A percentile compares a stretch with the other conserved stretches of the same genome.
Conservation (phyloP, 805 yeast species). For the Ogataea thermomethanolica region DNA sequence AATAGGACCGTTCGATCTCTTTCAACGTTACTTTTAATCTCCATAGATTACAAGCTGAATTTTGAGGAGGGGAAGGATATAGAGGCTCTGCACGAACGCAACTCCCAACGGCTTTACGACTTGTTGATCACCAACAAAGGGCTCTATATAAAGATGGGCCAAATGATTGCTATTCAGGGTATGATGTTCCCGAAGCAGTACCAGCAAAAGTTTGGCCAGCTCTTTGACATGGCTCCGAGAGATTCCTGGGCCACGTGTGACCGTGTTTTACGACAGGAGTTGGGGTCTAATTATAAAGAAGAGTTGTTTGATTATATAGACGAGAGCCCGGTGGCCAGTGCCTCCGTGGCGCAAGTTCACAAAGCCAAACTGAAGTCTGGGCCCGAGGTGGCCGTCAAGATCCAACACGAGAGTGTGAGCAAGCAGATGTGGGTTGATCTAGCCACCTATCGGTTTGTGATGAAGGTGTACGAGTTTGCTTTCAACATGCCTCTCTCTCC, state of each 20-base stretch:
- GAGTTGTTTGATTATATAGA: constrained; percentile 44
- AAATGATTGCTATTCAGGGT: constrained; percentile 75
- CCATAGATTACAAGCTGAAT: constrained; percentile 56
- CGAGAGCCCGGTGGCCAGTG: constrained; percentile 65
- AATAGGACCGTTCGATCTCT: constrained; percentile 52
- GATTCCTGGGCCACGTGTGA: constrained; percentile 51
- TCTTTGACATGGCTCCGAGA: constrained; percentile 68
- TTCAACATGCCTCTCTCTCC: constrained; percentile 64
- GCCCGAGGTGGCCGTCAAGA: constrained; percentile 57
- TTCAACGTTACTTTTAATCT: constrained; percentile 45
- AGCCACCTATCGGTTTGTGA: constrained; percentile 49
- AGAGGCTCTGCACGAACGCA: constrained; percentile 55
- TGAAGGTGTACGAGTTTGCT: constrained; percentile 50
- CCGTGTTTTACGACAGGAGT: constrained; percentile 34
- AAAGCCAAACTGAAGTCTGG: constrained; percentile 45
- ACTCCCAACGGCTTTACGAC: constrained; percentile 48
- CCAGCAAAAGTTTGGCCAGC: constrained; percentile 50
- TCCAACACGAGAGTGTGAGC: constrained; percentile 61
- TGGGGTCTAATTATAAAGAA: constrained; percentile 42
- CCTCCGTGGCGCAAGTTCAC: constrained; percentile 72
- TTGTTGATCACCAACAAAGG: constrained; percentile 50
- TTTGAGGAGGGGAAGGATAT: constrained; percentile 44
- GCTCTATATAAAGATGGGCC: constrained; percentile 73
- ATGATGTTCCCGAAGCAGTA: constrained; percentile 61
- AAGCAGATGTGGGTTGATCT: constrained; percentile 62